A percentile compares a stretch with the other conserved stretches of the same genome.
These are phyloP conservation scores for Xerocomellus chrysenteron DNA, from an alignment of 768 basidiomycete genomes.

Conservation along the genomic window DNA sequence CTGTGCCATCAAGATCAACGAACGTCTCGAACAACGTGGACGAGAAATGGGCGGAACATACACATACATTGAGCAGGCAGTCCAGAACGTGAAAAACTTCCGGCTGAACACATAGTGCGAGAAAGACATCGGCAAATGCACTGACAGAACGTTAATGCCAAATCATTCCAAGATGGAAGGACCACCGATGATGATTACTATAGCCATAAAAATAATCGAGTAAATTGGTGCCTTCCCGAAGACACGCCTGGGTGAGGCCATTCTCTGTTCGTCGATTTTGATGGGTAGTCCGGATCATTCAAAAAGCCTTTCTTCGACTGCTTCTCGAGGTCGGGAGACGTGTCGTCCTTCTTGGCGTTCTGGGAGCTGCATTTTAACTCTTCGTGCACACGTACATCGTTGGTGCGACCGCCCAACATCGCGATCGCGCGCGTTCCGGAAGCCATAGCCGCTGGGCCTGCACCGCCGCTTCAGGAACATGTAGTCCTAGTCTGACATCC, in stretches of 20 bases:
- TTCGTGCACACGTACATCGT: background rate
- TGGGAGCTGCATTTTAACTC: background rate
- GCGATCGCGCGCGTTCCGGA: conserved; percentile 36
- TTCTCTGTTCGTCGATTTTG: conserved; percentile 4
- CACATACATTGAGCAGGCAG: conserved; percentile 39
- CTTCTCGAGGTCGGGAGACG: conserved; percentile 19
- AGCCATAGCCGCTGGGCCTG: conserved; percentile 39
- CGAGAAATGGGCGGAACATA: conserved; percentile 14
- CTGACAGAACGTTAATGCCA: conserved; percentile 15
- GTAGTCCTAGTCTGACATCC: background rate
- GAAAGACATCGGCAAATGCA: conserved; percentile 42
- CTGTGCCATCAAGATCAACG: conserved; percentile 16
- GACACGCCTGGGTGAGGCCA: conserved; percentile 23
- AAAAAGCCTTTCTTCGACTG: background rate
- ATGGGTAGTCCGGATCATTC: background rate
- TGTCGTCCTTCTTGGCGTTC: background rate
- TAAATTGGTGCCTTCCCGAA: conserved; percentile 37
- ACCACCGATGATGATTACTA: conserved; percentile 37
- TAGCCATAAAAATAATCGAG: conserved; percentile 32
- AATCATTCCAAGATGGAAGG: background rate
- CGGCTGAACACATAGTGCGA: conserved; percentile 37
- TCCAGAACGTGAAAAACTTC: conserved; percentile 39
- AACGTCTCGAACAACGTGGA: background rate
- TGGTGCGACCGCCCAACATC: conserved; percentile 24
- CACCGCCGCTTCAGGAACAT: conserved; percentile 1